Evolutionary conservation across 2,329 filamentous ascomycete species (phyloP), one percentile per base, ranked within the genome.

Genomic region (Beauveria brongniartii): DNA sequence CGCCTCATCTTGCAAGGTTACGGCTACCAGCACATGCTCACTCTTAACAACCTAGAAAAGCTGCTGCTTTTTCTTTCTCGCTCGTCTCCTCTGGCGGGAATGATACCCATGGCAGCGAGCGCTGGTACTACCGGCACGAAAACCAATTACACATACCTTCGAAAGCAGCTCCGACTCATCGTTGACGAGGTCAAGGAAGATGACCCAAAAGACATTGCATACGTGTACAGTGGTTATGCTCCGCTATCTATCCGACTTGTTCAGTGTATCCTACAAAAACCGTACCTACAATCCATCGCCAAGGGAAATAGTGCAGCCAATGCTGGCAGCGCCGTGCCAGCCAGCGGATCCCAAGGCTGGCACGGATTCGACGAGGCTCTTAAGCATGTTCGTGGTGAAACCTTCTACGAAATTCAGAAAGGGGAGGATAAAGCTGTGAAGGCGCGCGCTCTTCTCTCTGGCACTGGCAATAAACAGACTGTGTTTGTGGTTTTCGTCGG

Each of bases 171-270:
- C 16, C 86, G 89, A 34, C 82, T 99, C 18, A 96, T 97, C 70
- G 89, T 97, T 61, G 94, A 99, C 71, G 94, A 97, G 71, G 93
- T 99, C 44, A 92, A 96, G 70, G 94, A 99, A 73, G 87, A 94
- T 62, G 89, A 95, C 52, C 94, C 94, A 3, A 90, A 94, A 68
- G 94, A 99, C 68, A 88, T 97, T 63, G 89, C 92, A n/a, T 99
- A 99, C 69, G 92, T 97, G 12, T 99, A 97, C 75, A 96, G 91
- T 65, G 95, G 94, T 57, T 99, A 97, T 71, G 94, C 95, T 5
- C 95, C 94, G 0, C 82, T 99, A 14, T 96, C 91, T 50, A 84
- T 97, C 59, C 87, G 94, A 18, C 83, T 99, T 5, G 88, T 99
- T 6, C 95, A 99, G 73, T 94, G 91, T 70, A 84, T 97, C 55